These are phyloP conservation scores for Rhododendron simsii DNA, from an alignment of 148 eudicot genomes.

Conservation along the genomic window DNA sequence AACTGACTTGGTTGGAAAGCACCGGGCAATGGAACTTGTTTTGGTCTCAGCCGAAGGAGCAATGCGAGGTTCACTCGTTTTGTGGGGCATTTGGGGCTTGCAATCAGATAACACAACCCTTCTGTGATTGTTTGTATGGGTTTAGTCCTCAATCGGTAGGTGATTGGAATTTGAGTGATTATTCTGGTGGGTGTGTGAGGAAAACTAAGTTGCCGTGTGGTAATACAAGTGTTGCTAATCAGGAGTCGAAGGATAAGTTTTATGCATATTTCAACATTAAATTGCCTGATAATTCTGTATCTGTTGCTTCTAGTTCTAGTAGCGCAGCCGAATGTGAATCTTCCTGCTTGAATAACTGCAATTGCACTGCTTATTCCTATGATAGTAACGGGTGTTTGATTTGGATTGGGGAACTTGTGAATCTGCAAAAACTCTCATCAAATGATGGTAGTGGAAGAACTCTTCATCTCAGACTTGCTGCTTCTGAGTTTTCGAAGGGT, in stretches of 20 bases:
- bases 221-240: slow-evolving; percentile 11
- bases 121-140: slow-evolving; percentile 42
- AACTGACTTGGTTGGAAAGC: no score
- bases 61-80: no score
- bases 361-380: slow-evolving; percentile 52
- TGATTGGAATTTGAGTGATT: slow-evolving; percentile 48
- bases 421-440: slow-evolving; percentile 32
- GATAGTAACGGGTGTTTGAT: slow-evolving; percentile 29
- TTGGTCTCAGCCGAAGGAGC: no score
- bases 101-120: slow-evolving; percentile 6
- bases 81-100: no score
- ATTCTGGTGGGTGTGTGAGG: slow-evolving; percentile 47
- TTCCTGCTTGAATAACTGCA: slow-evolving; percentile 39
- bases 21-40: no score
- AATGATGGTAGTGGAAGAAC: slow-evolving; percentile 34
- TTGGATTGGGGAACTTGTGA: slow-evolving; percentile 41
- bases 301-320: slow-evolving; percentile 3
- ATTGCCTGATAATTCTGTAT: slow-evolving; percentile 23
- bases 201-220: slow-evolving; percentile 28
- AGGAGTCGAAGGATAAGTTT: slow-evolving; percentile 25
- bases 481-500: no score
- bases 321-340: slow-evolving; percentile 34
- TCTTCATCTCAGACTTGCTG: no score
- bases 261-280: slow-evolving; percentile 5
- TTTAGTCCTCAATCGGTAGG: slow-evolving; percentile 13